A percentile compares a stretch with the other conserved stretches of the same genome.
Conservation (phyloP, 1,284 basidiomycete species). For the Farysia itapuensis region DNA sequence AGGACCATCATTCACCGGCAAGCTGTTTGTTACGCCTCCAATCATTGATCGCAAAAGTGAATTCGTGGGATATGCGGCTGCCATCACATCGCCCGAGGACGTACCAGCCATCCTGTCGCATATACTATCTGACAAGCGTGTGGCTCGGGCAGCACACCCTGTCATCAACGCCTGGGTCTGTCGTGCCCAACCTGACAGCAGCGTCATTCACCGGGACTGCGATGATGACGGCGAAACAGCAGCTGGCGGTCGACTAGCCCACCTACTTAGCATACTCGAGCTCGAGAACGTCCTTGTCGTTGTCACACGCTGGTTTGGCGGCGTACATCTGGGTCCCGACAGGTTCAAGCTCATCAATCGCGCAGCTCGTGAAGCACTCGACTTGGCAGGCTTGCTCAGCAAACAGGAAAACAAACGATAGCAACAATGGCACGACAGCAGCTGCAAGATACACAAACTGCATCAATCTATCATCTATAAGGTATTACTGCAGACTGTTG, state of each 20-base stretch:
- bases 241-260: slow-evolving; percentile 58
- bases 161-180: slow-evolving; percentile 59
- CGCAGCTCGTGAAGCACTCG: slow-evolving; percentile 51
- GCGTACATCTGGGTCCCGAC: slow-evolving; percentile 53
- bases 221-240: slow-evolving; percentile 60
- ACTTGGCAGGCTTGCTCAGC: slow-evolving; percentile 38
- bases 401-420: slow-evolving; percentile 7
- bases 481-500: no score
- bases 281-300: slow-evolving; percentile 55
- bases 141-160: slow-evolving; percentile 56
- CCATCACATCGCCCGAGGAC: slow-evolving; percentile 44
- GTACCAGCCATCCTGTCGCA: slow-evolving; percentile 42
- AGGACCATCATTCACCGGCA: background rate
- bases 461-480: no score
- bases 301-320: slow-evolving; percentile 57
- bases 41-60: slow-evolving; percentile 58
- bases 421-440: no score
- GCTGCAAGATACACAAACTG: no score
- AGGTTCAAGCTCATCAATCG: slow-evolving; percentile 58
- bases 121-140: slow-evolving; percentile 43
- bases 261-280: slow-evolving; percentile 53
- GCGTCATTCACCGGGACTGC: slow-evolving; percentile 53
- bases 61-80: slow-evolving; percentile 57
- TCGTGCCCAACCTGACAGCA: slow-evolving; percentile 14
- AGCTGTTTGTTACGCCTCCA: slow-evolving; percentile 39